phyloP scores from a whole-genome alignment of 2,329 filamentous ascomycete genomes.

The Ophiostoma ulmi region DNA sequence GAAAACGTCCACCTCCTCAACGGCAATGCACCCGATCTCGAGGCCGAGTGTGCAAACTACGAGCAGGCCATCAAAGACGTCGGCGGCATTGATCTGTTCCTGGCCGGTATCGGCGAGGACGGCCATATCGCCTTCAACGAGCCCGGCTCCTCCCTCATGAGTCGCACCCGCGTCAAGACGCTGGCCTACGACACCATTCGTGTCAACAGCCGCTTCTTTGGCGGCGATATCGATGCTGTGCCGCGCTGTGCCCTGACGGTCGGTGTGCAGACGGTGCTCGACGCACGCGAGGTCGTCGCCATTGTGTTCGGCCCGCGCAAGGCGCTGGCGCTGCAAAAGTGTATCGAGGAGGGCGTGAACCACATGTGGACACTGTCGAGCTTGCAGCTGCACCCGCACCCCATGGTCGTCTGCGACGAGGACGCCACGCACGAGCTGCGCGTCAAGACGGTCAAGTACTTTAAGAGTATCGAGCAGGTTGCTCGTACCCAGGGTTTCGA shows the following conservation, averaged over 20 bases:
- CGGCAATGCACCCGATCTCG: slow-evolving; percentile 64
- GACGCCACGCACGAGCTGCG: slow-evolving; percentile 61
- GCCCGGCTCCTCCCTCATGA: slow-evolving; percentile 65
- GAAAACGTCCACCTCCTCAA: slow-evolving; percentile 67
- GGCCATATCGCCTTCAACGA: slow-evolving; percentile 81
- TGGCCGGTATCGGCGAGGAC: slow-evolving; percentile 71
- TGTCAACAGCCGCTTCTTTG: slow-evolving; percentile 70
- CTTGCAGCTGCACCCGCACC: slow-evolving; percentile 66
- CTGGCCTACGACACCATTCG: slow-evolving; percentile 72
- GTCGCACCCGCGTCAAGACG: slow-evolving; percentile 69
- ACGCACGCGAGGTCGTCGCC: slow-evolving; percentile 68
- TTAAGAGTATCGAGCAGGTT: slow-evolving; percentile 56
- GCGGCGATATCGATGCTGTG: slow-evolving; percentile 58
- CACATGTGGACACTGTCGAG: slow-evolving; percentile 77
- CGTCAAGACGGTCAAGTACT: slow-evolving; percentile 62
- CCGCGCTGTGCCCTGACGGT: slow-evolving; percentile 68
- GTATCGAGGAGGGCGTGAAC: slow-evolving; percentile 68
- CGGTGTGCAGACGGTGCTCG: slow-evolving; percentile 50
- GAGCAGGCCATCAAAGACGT: slow-evolving; percentile 63
- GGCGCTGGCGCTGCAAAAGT: slow-evolving; percentile 64
- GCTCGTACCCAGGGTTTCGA: slow-evolving; percentile 44
- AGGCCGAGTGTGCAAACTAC: slow-evolving; percentile 66
- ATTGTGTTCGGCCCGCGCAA: slow-evolving; percentile 71
- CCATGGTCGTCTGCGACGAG: slow-evolving; percentile 70
- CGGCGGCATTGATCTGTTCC: slow-evolving; percentile 71